Evolutionary conservation across 495 filamentous ascomycete species (phyloP), one percentile per base, ranked within the genome.

Genomic region (Penicillium egyptiacum): DNA sequence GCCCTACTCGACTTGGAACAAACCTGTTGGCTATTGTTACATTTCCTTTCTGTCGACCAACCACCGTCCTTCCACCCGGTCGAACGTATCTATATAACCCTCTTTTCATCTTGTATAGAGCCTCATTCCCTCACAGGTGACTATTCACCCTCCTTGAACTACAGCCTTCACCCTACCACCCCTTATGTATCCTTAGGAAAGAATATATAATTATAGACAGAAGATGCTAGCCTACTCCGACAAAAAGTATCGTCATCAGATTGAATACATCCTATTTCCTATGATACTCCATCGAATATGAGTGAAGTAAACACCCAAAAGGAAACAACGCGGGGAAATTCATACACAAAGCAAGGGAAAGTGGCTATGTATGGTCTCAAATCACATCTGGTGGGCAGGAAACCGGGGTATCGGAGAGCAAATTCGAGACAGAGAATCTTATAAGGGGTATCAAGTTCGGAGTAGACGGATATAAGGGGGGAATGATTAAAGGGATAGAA

Each of bases 401-500:
- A 55, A 23, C 31, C 23, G n/a, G 53, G 53, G 53, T 55, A 55
- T 55, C 28, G 50, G 26, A 20, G 30, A 37, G 26, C 22, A 47
- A 55, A 22, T 16, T 55, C 23, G 11, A 22, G n/a, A 17, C 11
- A 47, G 10, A 17, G 11, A 42, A 14, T 14, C 16, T 30, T 42
- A 11, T 17, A 30, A 12, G 46, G 54, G 59, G 49, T 61, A 61
- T 61, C 55, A 58, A 49, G 25, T 58, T 61, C 41, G 16, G 46
- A 60, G 30, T 20, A 45, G 17, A 55, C 9, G 17, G 35, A 26
- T 22, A 39, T 54, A 22, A 14, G 26, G 37, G 4, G 45, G 31
- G 33, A 31, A 59, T 31, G 16, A 59, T n/a, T n/a, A 4, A 44
- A 30, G 35, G 7, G 7, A 39, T n/a, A 31, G 14, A n/a, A 35